phyloP scores from a whole-genome alignment of 1,139 yeast genomes.

The Yamadazyma conglobata region DNA sequence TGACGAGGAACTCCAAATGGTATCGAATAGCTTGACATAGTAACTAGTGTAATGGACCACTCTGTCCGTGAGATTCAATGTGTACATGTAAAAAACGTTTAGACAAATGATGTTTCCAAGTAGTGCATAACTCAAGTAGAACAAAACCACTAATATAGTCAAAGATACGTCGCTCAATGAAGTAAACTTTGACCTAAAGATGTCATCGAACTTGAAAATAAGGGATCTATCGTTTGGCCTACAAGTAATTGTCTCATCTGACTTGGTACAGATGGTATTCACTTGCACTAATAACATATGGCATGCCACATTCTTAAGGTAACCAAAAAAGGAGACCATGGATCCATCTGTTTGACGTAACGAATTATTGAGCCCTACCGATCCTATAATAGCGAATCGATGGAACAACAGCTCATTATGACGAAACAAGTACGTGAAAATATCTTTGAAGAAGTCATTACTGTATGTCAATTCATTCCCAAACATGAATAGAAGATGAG shows the following conservation, averaged over 20 bases:
- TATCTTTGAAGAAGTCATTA: constrained; percentile 26
- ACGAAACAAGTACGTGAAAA: constrained; percentile 25
- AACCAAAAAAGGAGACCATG: constrained; percentile 1
- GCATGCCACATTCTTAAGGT: constrained; percentile 4
- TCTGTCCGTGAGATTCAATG: constrained; percentile 6
- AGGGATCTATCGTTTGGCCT: constrained; percentile 16
- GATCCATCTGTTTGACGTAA: constrained; percentile 6
- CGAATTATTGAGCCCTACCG: constrained; percentile 6
- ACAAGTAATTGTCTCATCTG: constrained; percentile 4
- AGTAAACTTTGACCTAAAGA: constrained; percentile 13
- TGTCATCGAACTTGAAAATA: constrained; percentile 28
- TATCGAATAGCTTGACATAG: constrained; percentile 1
- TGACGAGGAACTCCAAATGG: constrained; percentile 7
- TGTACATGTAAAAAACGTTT: constrained; percentile 20
- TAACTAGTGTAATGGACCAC: constrained; percentile 3
- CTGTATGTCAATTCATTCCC: constrained; percentile 33
- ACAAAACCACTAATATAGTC: constrained; percentile 15
- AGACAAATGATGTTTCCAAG: constrained; percentile 30
- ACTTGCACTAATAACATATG: constrained; percentile 5
- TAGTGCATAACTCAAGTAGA: constrained; percentile 27
- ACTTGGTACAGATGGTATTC: constrained; percentile 4
- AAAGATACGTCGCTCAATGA: constrained; percentile 1
- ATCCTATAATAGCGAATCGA: constrained; percentile 5
- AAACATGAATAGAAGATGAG: constrained; percentile 20
- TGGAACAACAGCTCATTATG: constrained; percentile 14